Base-by-base conservation (phyloP, 208 protist species). In the Acanthamoeba lenticulata region DNA sequence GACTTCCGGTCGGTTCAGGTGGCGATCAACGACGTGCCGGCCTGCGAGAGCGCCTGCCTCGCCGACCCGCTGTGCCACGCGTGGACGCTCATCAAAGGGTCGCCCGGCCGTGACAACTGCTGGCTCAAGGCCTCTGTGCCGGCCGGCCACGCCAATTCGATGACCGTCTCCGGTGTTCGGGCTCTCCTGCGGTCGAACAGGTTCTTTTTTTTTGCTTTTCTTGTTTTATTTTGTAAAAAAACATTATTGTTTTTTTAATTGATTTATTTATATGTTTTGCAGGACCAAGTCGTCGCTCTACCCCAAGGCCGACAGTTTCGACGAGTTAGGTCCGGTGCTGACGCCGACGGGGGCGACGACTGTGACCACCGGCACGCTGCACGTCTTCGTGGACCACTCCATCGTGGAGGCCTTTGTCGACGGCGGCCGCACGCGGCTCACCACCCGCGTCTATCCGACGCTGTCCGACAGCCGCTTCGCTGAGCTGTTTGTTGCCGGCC, bases 321-420 rank as follows among this genome's bases (percentile, higher is more conserved):
- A 11, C 42, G 72, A 83, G 72, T 83, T 83, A 7, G 72, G 72
- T 6, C 72, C 81, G 81, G n/a, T 89, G 29, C 21, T 62, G 27
- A 38, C 29, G 9, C 21, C 72, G 19, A 29, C 65, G 36, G n/a
- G 27, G 15, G n/a, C 42, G 49, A 13, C 27, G 49, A n/a, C 34
- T 29, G 44, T 60, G n/a, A 6, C 42, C 19, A 60, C 24, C 13
- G 19, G 21, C 38, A 49, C 15, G 36, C 81, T 89, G 45, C 81
- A 62, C 47, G 42, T 89, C 29, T 55, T 89, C 32, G 81, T 89
- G 81, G 81, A 89, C 49, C 81, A 89, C 81, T 65, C 47, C 27
- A 89, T 89, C 49, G 34, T 89, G 5, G 81, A 89, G 34, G 81
- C 29, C 21, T 89, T 89, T 29, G 29, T 62, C 47, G 62, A 89